These are phyloP conservation scores for Alternaria incomplexa DNA, from an alignment of 2,329 filamentous ascomycete genomes.

Conservation along the genomic window DNA sequence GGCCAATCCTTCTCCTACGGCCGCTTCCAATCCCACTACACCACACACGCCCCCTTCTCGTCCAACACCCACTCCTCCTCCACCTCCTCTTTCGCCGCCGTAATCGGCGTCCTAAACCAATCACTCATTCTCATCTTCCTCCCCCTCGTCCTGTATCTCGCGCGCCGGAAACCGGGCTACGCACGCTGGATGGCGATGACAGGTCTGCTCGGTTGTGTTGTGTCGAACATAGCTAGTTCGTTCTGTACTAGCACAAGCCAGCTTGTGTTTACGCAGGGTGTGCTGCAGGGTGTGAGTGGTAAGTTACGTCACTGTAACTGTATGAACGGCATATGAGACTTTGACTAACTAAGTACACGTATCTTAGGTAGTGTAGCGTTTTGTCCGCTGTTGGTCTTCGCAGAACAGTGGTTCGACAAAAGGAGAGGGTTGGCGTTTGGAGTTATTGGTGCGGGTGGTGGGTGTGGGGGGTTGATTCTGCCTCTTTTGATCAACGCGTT, in stretches of 20 bases:
- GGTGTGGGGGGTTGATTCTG: neutral
- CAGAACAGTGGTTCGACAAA: conserved; percentile 67
- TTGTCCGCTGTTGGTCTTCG: conserved; percentile 57
- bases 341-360: no score
- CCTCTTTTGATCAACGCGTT: neutral
- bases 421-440: conserved; percentile 66
- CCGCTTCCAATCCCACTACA: conserved; percentile 74
- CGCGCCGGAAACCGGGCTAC: conserved; percentile 39
- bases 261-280: neutral
- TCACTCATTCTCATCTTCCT: conserved; percentile 54
- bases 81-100: conserved; percentile 58
- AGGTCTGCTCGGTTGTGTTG: neutral
- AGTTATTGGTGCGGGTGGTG: conserved; percentile 58
- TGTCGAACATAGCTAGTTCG: neutral
- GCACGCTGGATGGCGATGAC: conserved; percentile 35
- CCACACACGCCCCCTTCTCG: conserved; percentile 59
- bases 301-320: no score
- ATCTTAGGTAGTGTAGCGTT: conserved; percentile 49
- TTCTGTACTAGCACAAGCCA: neutral
- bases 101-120: conserved; percentile 68
- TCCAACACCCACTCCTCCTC: conserved; percentile 35
- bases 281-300: neutral
- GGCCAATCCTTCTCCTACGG: conserved; percentile 73
- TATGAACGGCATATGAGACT: no score
- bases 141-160: conserved; percentile 45